phyloP scores from a whole-genome alignment of 1,139 yeast genomes.

The Pichia sp. region DNA sequence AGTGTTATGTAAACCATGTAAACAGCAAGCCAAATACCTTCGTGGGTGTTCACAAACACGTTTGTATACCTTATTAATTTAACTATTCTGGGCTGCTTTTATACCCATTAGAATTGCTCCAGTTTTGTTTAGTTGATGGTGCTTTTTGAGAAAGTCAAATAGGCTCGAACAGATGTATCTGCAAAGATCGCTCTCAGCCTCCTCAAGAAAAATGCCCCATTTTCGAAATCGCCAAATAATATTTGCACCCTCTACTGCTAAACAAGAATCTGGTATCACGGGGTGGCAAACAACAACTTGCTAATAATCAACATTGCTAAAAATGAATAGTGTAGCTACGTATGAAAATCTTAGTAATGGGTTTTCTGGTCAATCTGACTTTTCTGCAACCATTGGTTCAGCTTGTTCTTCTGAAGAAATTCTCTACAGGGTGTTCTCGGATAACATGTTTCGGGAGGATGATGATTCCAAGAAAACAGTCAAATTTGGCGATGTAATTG shows the following conservation, averaged over 20 bases:
- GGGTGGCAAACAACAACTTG: background rate
- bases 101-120: no score
- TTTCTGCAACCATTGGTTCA: constrained; percentile 8
- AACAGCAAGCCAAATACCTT: no score
- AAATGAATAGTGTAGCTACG: background rate
- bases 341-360: background rate
- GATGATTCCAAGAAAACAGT: constrained; percentile 4
- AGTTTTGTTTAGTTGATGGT: no score
- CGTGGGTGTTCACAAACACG: no score
- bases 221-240: background rate
- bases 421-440: constrained; percentile 6
- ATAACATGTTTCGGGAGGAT: background rate
- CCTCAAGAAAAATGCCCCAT: background rate
- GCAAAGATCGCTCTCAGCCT: background rate
- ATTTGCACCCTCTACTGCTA: background rate
- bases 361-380: constrained; percentile 5
- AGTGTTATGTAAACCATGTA: no score
- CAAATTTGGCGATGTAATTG: constrained; percentile 3
- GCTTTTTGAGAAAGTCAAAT: no score
- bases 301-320: background rate
- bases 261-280: background rate
- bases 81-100: no score
- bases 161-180: background rate
- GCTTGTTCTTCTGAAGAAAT: constrained; percentile 8
- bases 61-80: no score